These are phyloP conservation scores for Dothideomycetes sp. DNA, from an alignment of 2,329 filamentous ascomycete species.

Conservation along the genomic window DNA sequence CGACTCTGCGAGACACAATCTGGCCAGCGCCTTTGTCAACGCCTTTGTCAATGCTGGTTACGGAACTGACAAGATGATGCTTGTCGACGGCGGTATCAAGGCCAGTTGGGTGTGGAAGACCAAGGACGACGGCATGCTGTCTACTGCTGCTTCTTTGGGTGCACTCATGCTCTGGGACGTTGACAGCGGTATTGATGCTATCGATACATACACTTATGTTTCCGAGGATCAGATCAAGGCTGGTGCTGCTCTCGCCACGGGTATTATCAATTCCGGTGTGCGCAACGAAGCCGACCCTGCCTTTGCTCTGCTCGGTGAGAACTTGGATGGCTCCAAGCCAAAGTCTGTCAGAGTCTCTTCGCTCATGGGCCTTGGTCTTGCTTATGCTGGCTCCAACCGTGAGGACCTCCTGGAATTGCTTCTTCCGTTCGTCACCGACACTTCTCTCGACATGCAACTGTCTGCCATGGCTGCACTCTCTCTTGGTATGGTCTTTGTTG, in stretches of 20 bases:
- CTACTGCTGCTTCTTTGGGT: conserved; percentile 86
- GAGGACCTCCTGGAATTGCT: conserved; percentile 78
- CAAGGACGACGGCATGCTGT: conserved; percentile 96
- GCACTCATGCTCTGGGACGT: conserved; percentile 91
- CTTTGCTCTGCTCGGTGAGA: conserved; percentile 76
- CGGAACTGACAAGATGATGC: conserved; percentile 95
- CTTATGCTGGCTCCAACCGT: conserved; percentile 91
- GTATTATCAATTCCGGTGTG: conserved; percentile 91
- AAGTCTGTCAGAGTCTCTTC: conserved; percentile 69
- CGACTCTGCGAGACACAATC: conserved; percentile 90
- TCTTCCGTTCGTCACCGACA: conserved; percentile 78
- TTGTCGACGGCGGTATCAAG: conserved; percentile 72
- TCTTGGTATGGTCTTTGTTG: conserved; percentile 83
- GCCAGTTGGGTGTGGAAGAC: conserved; percentile 98
- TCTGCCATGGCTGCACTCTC: conserved; percentile 93
- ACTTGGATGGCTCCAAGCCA: conserved; percentile 68
- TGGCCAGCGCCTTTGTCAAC: conserved; percentile 93
- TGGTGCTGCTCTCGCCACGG: conserved; percentile 83
- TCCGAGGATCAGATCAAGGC: conserved; percentile 78
- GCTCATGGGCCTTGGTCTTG: conserved; percentile 91
- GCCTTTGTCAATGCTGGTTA: conserved; percentile 95
- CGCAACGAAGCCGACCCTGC: conserved; percentile 83
- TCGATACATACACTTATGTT: conserved; percentile 87
- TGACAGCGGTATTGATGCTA: conserved; percentile 81
- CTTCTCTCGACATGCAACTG: conserved; percentile 81